Evolutionary conservation across 2,329 filamentous ascomycete genomes (phyloP).

Genomic region (Myotisia sp.): DNA sequence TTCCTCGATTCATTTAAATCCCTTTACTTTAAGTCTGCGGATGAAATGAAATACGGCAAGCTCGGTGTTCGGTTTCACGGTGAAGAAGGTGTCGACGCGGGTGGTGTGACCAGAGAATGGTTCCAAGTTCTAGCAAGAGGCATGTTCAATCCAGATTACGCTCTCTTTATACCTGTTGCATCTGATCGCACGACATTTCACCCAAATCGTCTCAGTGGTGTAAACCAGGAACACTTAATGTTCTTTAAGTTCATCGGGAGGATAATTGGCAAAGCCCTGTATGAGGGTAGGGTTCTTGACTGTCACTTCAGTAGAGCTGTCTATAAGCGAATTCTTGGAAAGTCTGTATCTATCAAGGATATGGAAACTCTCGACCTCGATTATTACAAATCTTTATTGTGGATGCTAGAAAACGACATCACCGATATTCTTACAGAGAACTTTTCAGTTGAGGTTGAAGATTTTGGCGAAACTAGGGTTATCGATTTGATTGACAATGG

Average conservation of each 20-base stretch:
- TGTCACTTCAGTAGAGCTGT: constrained; percentile 98
- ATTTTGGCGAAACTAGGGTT: constrained; percentile 76
- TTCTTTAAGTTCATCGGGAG: constrained; percentile 99
- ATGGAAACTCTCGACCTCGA: constrained; percentile 98
- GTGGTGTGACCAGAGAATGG: constrained; percentile 95
- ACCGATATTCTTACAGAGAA: constrained; percentile 95
- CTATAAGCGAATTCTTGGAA: constrained; percentile 93
- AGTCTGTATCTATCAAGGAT: constrained; percentile 91
- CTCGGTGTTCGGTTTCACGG: constrained; percentile 94
- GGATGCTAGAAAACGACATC: constrained; percentile 98
- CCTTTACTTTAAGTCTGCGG: constrained; percentile 90
- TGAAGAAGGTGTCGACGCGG: constrained; percentile 94
- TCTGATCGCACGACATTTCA: constrained; percentile 98
- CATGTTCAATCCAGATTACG: constrained; percentile 98
- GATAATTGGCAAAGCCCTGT: constrained; percentile 94
- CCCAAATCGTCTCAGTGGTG: constrained; percentile 80
- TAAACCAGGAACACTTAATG: constrained; percentile 89
- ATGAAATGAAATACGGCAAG: constrained; percentile 98
- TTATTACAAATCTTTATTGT: constrained; percentile 95
- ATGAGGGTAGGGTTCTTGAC: constrained; percentile 87
- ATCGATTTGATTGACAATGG: constrained; percentile 80
- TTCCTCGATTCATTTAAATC: constrained; percentile 98
- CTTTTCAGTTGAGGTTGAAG: constrained; percentile 86
- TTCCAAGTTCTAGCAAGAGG: constrained; percentile 94
- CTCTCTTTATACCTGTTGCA: constrained; percentile 88